Evolutionary conservation across 192 early-diverging fungal species (phyloP).

Genomic region (Funneliformis geosporum): DNA sequence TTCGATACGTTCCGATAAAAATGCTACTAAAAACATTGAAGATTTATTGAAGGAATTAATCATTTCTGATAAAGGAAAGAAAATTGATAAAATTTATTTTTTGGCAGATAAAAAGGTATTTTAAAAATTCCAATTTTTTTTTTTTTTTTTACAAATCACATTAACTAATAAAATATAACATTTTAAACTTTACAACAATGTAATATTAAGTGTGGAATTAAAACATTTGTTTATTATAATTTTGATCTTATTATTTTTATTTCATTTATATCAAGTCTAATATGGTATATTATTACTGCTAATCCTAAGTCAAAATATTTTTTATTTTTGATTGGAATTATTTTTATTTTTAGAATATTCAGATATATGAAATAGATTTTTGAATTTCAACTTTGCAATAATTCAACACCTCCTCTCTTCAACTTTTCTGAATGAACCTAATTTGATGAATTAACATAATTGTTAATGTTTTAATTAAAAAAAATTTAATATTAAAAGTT

Average conservation of each 20-base stretch:
- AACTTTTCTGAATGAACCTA: too few species aligned
- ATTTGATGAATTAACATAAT: too few species aligned
- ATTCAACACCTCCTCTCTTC: too few species aligned
- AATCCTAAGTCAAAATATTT: neutral
- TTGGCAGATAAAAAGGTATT: conserved; percentile 16
- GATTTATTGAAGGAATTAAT: neutral
- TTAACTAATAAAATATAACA: neutral
- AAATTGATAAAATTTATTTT: conserved; percentile 1
- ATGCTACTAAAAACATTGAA: neutral
- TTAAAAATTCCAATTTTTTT: neutral
- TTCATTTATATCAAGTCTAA: neutral
- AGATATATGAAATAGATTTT: neutral
- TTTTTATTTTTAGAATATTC: neutral
- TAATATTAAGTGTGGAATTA: neutral
- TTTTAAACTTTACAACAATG: too few species aligned
- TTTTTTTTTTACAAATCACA: neutral
- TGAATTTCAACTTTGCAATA: too few species aligned
- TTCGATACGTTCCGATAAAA: neutral
- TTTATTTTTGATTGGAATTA: neutral
- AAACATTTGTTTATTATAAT: neutral
- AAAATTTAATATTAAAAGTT: too few species aligned
- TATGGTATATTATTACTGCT: neutral
- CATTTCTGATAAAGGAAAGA: neutral
- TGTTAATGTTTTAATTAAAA: too few species aligned
- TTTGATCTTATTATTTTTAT: neutral